A percentile compares a stretch with the other conserved stretches of the same genome.
These are phyloP conservation scores for Metschnikowia bowlesiae DNA, from an alignment of 805 yeast genomes.

Conservation along the genomic window DNA sequence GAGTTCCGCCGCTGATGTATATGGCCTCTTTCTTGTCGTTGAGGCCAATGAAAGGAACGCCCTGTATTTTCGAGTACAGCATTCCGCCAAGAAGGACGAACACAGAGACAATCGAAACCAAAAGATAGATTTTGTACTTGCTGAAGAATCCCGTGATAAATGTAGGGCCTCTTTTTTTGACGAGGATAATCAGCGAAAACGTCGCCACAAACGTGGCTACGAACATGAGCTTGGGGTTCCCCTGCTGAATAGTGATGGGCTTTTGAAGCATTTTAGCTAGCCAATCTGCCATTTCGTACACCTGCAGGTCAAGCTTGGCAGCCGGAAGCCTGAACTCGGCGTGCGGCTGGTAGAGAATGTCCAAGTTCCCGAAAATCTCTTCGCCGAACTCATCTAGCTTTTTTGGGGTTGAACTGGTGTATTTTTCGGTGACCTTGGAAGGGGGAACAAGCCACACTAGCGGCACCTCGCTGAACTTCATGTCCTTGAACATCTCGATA, in stretches of 20 bases:
- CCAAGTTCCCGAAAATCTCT: constrained; percentile 13
- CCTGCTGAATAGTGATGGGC: constrained; percentile 39
- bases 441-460: constrained; percentile 68
- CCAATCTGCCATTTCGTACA: constrained; percentile 50
- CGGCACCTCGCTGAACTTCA: constrained; percentile 53
- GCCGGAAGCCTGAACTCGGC: constrained; percentile 35
- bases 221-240: constrained; percentile 40
- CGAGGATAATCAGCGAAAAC: constrained; percentile 39
- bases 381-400: constrained; percentile 21
- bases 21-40: constrained; percentile 48
- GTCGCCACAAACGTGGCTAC: constrained; percentile 42
- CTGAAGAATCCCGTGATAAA: constrained; percentile 16
- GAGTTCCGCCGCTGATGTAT: constrained; percentile 58
- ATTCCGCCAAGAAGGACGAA: constrained; percentile 55
- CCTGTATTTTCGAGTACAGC: constrained; percentile 56
- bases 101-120: constrained; percentile 34
- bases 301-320: constrained; percentile 32
- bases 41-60: constrained; percentile 58
- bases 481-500: constrained; percentile 32
- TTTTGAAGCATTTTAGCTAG: constrained; percentile 44
- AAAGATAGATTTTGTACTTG: constrained; percentile 22
- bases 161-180: constrained; percentile 46
- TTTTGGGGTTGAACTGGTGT: constrained; percentile 6
- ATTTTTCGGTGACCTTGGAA: constrained; percentile 15
- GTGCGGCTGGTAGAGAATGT: constrained; percentile 26